Base-by-base conservation (phyloP, 2,329 filamentous ascomycete genomes). In the Aspergillus ibericus region DNA sequence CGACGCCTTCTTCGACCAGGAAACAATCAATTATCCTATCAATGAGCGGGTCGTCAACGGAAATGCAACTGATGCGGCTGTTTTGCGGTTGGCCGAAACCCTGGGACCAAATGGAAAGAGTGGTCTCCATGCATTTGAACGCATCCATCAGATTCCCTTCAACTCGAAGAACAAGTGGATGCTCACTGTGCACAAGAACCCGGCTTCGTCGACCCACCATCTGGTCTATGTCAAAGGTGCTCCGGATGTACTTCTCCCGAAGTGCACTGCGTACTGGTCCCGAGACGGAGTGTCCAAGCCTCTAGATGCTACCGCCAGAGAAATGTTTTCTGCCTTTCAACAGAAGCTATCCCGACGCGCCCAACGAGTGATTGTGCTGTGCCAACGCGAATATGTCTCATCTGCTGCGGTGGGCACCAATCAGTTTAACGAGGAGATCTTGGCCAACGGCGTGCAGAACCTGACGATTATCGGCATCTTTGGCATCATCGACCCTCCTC, bases 101-200 rank as follows among this genome's bases (percentile, higher is more conserved):
- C 78, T 92, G 55, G 82, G 82, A 1, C 77, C 83, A 0, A 83
- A 89, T 0, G 74, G 81, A 0, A 81, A 86, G 47, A 77, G 87
- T 7, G 82, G 85, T 10, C 77, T 81, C 12, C 80, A 62, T 2
- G 22, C 81, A 61, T 91, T 88, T 86, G 81, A 82, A 42, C 86
- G 84, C 55, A 82, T 85, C 3, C 91, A 87, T 66, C 86, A 89
- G 57, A 79, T 91, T 20, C 86, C 88, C 0, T 93, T 93, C 76
- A 93, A 92, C 76, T 91, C 88, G 72, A 91, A 91, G 77, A 92
- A 92, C 77, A 93, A 93, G 73, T 92, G 87, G 74, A 92, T 92
- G 85, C 84, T 93, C 53, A 83, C 85, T 32, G 81, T 88, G 59
- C 64, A 65, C 57, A 59, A 64, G 58, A 62, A 70, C 64, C 66